These are phyloP conservation scores for Russula foetens DNA, from an alignment of 768 basidiomycete species.

Conservation along the genomic window DNA sequence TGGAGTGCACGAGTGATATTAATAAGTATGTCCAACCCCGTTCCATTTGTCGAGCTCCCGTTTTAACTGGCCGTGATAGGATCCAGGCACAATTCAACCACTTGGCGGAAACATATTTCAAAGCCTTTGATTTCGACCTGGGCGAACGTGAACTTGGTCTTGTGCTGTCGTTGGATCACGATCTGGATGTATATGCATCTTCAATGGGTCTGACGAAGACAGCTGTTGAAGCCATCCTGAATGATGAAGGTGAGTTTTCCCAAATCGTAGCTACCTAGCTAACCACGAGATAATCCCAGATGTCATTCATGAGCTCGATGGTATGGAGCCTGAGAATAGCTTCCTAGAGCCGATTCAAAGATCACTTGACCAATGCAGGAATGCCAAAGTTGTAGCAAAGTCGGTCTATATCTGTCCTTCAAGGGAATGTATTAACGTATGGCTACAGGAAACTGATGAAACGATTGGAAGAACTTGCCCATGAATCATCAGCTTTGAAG, in stretches of 20 bases:
- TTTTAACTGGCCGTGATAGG: constrained; percentile 33
- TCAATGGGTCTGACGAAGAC: constrained; percentile 89
- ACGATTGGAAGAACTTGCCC: constrained; percentile 71
- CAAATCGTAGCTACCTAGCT: not conserved
- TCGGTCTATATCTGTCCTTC: not conserved
- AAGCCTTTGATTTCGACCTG: constrained; percentile 74
- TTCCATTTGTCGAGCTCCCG: not conserved
- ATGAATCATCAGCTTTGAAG: constrained; percentile 64
- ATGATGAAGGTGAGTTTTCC: constrained; percentile 59
- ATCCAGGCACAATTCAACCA: constrained; percentile 93
- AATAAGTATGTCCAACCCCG: constrained; percentile 51
- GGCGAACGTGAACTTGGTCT: constrained; percentile 87
- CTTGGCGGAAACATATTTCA: constrained; percentile 81
- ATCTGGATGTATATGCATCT: constrained; percentile 90
- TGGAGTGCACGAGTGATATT: constrained; percentile 89
- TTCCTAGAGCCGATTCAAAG: constrained; percentile 78
- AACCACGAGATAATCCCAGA: constrained; percentile 36
- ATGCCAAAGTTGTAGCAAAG: constrained; percentile 75
- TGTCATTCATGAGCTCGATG: constrained; percentile 61
- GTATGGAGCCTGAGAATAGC: constrained; percentile 62
- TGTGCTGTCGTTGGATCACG: constrained; percentile 74
- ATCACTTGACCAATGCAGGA: constrained; percentile 74
- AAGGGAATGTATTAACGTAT: not conserved
- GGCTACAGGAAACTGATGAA: constrained; percentile 73
- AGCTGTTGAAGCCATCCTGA: constrained; percentile 58